Base-by-base conservation (phyloP, 2,329 filamentous ascomycete species). In the Macroventuria anomochaeta region DNA sequence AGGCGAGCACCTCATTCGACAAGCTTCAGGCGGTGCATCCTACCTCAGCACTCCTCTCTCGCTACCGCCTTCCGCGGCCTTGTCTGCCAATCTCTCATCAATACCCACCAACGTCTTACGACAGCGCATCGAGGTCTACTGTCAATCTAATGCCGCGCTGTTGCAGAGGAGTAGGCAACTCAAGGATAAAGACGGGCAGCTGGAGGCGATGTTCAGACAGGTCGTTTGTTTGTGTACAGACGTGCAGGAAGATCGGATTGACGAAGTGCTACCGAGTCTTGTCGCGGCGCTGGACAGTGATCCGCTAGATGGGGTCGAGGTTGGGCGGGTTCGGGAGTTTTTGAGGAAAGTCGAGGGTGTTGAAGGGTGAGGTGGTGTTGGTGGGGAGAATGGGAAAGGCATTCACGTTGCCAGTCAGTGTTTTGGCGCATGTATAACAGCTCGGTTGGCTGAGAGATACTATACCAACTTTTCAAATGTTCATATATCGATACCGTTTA, bases 241-340 rank as follows among this genome's bases (percentile, higher is more conserved):
- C 7, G 89, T 93, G 28, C 83, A 85, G 0, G 91, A 96, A 57
- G 81, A 83, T 7, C 85, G 91, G 53, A 89, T 97, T 12, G 95
- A 97, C 64, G 84, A 85, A 52, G 84, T 92, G 44, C 81, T 97
- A 0, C 90, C 91, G 46, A 86, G 87, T 2, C 79, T 99, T 36
- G 85, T 96, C 39, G 86, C 90, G 58, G 95, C 95, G 2, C 89
- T 97, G 2, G 93, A 96, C 75, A 96, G 92, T 67, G 93, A 97
- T 72, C 68, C 72, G 41, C 84, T 85, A 7, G 88, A 90, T 64
- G 74, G 73, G 1, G 79, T 91, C 1, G 91, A 96, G 69, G 85
- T 93, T 7, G 85, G 84, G 0, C 79, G 91, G 7, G 89, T 96
- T 11, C 81, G 89, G 63, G 85, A 92, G 46, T 96, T 96, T 69